Conservation (phyloP, 352 stramenopile species). For the Pythium apleroticum region DNA sequence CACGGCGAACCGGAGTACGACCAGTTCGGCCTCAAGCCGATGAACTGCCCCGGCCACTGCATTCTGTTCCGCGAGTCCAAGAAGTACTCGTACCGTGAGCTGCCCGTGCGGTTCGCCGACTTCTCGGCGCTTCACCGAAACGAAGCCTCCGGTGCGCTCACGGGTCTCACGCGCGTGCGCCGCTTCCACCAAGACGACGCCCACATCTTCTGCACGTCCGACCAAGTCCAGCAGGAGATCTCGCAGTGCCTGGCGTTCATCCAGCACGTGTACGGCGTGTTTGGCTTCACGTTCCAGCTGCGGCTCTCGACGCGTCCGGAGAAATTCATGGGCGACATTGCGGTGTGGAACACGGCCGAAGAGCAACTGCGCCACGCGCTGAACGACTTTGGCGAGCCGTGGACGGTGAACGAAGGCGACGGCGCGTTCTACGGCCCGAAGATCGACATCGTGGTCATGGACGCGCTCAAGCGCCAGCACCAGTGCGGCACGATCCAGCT, state of each 20-base stretch:
- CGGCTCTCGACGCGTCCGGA: slow-evolving; percentile 93
- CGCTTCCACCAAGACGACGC: slow-evolving; percentile 99
- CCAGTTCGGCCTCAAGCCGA: slow-evolving; percentile 97
- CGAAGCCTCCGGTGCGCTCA: slow-evolving; percentile 94
- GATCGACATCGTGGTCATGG: slow-evolving; percentile 97
- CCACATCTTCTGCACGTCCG: slow-evolving; percentile 97
- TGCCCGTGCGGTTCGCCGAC: slow-evolving; percentile 94
- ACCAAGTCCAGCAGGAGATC: slow-evolving; percentile 97
- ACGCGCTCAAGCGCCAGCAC: slow-evolving; percentile 95
- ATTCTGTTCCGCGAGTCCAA: slow-evolving; percentile 95
- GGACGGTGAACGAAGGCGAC: slow-evolving; percentile 92
- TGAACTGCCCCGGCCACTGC: slow-evolving; percentile 99
- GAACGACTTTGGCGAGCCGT: slow-evolving; percentile 68
- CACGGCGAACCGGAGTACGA: slow-evolving; percentile 66
- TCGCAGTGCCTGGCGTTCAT: slow-evolving; percentile 92
- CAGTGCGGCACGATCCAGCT: slow-evolving; percentile 98
- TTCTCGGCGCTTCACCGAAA: slow-evolving; percentile 96
- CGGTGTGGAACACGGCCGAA: slow-evolving; percentile 93
- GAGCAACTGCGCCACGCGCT: slow-evolving; percentile 69
- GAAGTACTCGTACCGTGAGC: slow-evolving; percentile 94
- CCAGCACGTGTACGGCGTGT: slow-evolving; percentile 93
- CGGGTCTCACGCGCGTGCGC: slow-evolving; percentile 95
- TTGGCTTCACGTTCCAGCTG: slow-evolving; percentile 95
- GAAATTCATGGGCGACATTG: slow-evolving; percentile 93
- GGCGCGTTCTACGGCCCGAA: slow-evolving; percentile 98